phyloP scores from a whole-genome alignment of 495 filamentous ascomycete genomes.

The Penicillium pancosmium region DNA sequence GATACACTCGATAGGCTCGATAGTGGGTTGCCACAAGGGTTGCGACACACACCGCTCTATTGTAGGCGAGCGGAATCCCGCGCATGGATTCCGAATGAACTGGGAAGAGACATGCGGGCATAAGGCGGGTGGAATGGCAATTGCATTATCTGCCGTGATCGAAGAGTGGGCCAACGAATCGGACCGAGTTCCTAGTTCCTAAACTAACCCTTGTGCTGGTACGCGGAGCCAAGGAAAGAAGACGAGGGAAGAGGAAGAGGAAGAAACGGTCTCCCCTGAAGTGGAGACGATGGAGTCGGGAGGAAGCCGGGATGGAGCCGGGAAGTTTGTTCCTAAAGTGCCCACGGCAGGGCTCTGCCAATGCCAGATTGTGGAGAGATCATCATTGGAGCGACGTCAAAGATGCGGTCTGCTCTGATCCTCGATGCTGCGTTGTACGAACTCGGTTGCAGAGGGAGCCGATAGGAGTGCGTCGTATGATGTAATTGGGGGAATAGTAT shows the following conservation, averaged over 20 bases:
- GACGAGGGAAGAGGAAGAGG: neutral
- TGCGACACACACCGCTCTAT: neutral
- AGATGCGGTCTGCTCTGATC: constrained; percentile 28
- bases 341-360: neutral
- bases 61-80: neutral
- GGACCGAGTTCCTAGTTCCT: constrained; percentile 1
- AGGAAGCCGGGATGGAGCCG: neutral
- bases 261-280: neutral
- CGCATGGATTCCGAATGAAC: neutral
- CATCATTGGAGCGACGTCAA: constrained; percentile 18
- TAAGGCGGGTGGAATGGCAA: constrained; percentile 25
- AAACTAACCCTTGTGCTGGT: no score
- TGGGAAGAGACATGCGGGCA: constrained; percentile 8
- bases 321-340: constrained; percentile 1
- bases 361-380: neutral
- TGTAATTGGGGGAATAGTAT: neutral
- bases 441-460: constrained; percentile 8
- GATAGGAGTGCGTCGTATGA: constrained; percentile 12
- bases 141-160: constrained; percentile 34
- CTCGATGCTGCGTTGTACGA: constrained; percentile 4
- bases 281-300: neutral
- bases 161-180: constrained; percentile 6
- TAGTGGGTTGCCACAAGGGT: no score
- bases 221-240: neutral
- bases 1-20: no score